phyloP scores from a whole-genome alignment of 23 red algal genomes.

The Gracilaria domingensis region DNA sequence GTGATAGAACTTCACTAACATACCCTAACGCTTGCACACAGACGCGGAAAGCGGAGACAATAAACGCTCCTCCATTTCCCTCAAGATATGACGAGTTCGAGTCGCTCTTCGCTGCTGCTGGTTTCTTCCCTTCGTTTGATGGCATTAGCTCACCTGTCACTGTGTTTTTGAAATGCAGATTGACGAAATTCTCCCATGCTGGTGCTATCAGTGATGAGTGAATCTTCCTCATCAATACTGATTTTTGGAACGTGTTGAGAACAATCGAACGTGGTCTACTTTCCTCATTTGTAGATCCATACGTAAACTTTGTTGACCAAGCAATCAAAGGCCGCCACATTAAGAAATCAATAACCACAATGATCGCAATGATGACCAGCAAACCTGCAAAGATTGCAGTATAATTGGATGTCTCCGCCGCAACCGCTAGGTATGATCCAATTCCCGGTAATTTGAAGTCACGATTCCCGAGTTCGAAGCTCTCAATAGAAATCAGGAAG shows the following conservation, averaged over 20 bases:
- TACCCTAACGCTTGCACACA: neutral
- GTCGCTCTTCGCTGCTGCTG: no score
- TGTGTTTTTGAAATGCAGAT: constrained; percentile 39
- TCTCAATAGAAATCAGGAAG: constrained; percentile 98
- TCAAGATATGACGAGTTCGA: neutral
- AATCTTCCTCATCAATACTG: constrained; percentile 61
- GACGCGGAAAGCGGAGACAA: neutral
- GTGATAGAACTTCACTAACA: neutral
- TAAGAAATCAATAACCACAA: constrained; percentile 88
- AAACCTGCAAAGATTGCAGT: constrained; percentile 79
- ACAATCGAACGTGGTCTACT: constrained; percentile 59
- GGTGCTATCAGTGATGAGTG: constrained; percentile 62
- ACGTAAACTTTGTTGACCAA: constrained; percentile 94
- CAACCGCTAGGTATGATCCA: constrained; percentile 90
- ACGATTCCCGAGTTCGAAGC: constrained; percentile 89
- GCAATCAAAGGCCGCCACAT: constrained; percentile 96
- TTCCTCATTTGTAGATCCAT: constrained; percentile 54
- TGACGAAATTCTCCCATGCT: constrained; percentile 82
- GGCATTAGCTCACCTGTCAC: neutral
- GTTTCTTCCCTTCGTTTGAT: neutral
- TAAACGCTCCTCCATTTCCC: constrained; percentile 9
- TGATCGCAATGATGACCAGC: constrained; percentile 77
- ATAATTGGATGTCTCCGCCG: constrained; percentile 84
- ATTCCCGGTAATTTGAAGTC: constrained; percentile 97
- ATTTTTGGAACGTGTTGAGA: constrained; percentile 74